phyloP scores from a whole-genome alignment of 1,139 yeast genomes.

The Trichomonascaceae sp. region DNA sequence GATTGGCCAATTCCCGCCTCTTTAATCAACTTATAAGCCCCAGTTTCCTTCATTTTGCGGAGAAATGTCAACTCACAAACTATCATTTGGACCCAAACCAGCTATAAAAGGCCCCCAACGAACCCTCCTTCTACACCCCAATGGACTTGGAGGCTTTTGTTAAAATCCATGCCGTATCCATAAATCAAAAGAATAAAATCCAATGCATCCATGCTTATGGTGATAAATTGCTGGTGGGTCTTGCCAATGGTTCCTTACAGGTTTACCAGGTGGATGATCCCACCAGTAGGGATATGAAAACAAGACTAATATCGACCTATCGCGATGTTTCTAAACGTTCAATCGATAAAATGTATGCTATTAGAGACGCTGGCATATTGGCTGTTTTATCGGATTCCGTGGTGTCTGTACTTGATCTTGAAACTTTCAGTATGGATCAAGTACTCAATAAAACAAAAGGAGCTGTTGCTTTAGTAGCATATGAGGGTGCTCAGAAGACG shows the following conservation, averaged over 20 bases:
- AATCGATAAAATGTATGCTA: slow-evolving; percentile 31
- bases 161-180: neutral
- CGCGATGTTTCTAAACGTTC: slow-evolving; percentile 19
- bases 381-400: slow-evolving; percentile 31
- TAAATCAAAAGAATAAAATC: slow-evolving; percentile 6
- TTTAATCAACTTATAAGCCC: slow-evolving; percentile 25
- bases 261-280: slow-evolving; percentile 25
- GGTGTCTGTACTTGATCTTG: slow-evolving; percentile 33
- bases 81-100: neutral
- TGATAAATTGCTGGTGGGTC: slow-evolving; percentile 26
- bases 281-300: slow-evolving; percentile 17
- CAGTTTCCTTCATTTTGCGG: slow-evolving; percentile 20
- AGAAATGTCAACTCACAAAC: neutral
- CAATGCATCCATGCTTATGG: slow-evolving; percentile 21
- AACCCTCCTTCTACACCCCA: neutral
- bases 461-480: slow-evolving; percentile 29
- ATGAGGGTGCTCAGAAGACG: slow-evolving; percentile 22
- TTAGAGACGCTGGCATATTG: slow-evolving; percentile 34
- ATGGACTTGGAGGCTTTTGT: slow-evolving; percentile 8
- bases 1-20: slow-evolving; percentile 31
- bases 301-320: slow-evolving; percentile 15
- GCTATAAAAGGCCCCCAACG: neutral
- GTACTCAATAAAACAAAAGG: slow-evolving; percentile 34
- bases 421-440: slow-evolving; percentile 30
- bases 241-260: slow-evolving; percentile 22